Percentiles rank a stretch among this genome's conserved stretches.
phyloP scores from a whole-genome alignment of 257 asterid genomes.

The Ajuga chamaepitys region DNA sequence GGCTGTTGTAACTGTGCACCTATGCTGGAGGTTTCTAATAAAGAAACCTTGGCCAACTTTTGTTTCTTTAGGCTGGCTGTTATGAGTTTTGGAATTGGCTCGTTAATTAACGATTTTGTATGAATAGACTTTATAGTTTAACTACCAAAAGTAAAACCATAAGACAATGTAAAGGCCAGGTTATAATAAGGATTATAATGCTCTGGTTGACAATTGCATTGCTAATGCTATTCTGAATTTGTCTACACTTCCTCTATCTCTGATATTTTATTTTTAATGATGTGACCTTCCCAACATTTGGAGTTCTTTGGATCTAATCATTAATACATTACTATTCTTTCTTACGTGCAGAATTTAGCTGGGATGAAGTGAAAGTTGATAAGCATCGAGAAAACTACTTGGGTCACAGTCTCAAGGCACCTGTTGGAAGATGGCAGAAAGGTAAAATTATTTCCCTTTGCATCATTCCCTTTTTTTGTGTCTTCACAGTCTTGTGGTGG shows the following conservation, averaged over 20 bases:
- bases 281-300: background rate
- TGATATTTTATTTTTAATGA: background rate
- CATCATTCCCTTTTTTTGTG: background rate
- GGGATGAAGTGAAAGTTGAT: slow-evolving; percentile 98
- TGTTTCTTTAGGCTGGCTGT: background rate
- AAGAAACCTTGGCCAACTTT: background rate
- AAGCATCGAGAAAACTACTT: slow-evolving; percentile 89
- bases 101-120: background rate
- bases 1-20: background rate
- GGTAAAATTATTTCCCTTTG: slow-evolving; percentile 33
- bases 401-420: slow-evolving; percentile 94
- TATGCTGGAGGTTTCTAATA: background rate
- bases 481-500: background rate
- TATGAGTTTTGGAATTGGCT: background rate
- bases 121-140: background rate
- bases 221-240: background rate
- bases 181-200: background rate
- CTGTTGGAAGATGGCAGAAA: slow-evolving; percentile 99
- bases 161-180: background rate
- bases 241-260: background rate
- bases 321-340: background rate
- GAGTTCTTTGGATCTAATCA: background rate
- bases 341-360: slow-evolving; percentile 66
- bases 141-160: background rate
- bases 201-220: background rate